phyloP scores from a whole-genome alignment of 257 asterid species.

The Coffea canephora region DNA sequence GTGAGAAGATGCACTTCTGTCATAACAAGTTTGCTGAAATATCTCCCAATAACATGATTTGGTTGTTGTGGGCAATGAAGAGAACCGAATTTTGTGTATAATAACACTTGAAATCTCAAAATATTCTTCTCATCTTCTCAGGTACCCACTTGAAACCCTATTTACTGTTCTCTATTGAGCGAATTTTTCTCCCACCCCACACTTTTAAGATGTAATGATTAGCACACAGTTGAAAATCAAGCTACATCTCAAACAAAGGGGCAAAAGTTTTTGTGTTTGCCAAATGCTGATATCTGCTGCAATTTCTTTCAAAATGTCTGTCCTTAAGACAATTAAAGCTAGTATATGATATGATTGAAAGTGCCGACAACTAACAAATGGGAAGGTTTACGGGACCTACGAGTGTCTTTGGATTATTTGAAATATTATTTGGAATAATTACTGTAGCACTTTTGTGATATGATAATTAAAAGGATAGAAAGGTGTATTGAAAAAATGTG shows the following conservation, averaged over 20 bases:
- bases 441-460: too few species aligned
- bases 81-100: neutral
- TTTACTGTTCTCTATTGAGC: neutral
- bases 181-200: neutral
- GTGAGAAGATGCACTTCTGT: neutral
- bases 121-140: neutral
- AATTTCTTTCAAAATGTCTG: neutral
- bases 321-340: neutral
- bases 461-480: too few species aligned
- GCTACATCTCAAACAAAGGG: neutral
- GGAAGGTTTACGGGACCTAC: neutral
- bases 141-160: neutral
- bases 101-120: neutral
- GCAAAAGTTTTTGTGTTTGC: neutral
- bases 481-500: too few species aligned
- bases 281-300: neutral
- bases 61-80: neutral
- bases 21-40: neutral
- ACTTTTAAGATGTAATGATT: neutral
- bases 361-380: neutral
- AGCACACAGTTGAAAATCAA: neutral
- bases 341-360: neutral
- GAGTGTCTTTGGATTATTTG: too few species aligned
- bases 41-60: neutral
- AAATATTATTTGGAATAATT: too few species aligned